Base-by-base conservation (phyloP, 495 filamentous ascomycete species). In the Lophiostoma macrostomum region DNA sequence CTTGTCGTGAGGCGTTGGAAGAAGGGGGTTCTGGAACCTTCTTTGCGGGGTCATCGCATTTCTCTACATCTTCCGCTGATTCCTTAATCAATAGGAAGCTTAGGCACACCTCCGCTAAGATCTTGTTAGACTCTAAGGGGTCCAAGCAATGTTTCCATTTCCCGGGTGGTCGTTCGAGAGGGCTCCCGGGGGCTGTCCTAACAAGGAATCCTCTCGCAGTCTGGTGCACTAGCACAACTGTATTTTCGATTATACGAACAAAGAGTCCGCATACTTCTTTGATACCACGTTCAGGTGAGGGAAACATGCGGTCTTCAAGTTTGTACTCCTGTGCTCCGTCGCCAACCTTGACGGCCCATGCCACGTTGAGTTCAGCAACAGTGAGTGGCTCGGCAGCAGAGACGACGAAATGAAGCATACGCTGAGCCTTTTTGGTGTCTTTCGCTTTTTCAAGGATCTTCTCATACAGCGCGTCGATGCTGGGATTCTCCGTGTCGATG, bases 171-270 rank as follows among this genome's bases (percentile, higher is more conserved):
- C n/a, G n/a, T n/a, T n/a, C n/a, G n/a, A n/a, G n/a, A n/a, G n/a
- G n/a, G n/a, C n/a, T n/a, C n/a, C n/a, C n/a, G n/a, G n/a, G n/a
- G n/a, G n/a, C n/a, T n/a, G n/a, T n/a, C n/a, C n/a, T n/a, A 35
- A 47, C 5, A 2, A 47, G 14, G 43, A 47, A 47, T 31, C 35
- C 43, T 18, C 35, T 47, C 16, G 30, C 43, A 14, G 43, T 47
- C 18, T 47, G 43, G 25, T 47, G 43, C 10, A 47, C 2, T 18
- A 47, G 28, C n/a, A 34, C 32, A 18, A 47, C 4, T 12, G 10
- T 16, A n/a, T 2, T 11, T 8, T 47, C n/a, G 4, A 47, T 35
- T 13, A 47, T 19, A 2, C 3, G 32, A 4, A 47, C 43, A 22
- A 47, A 47, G 28, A 47, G 43, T 2, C 43, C 43, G 16, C 43